These are phyloP conservation scores for Paralagenidium karlingii DNA, from an alignment of 352 stramenopile species.

Conservation along the genomic window DNA sequence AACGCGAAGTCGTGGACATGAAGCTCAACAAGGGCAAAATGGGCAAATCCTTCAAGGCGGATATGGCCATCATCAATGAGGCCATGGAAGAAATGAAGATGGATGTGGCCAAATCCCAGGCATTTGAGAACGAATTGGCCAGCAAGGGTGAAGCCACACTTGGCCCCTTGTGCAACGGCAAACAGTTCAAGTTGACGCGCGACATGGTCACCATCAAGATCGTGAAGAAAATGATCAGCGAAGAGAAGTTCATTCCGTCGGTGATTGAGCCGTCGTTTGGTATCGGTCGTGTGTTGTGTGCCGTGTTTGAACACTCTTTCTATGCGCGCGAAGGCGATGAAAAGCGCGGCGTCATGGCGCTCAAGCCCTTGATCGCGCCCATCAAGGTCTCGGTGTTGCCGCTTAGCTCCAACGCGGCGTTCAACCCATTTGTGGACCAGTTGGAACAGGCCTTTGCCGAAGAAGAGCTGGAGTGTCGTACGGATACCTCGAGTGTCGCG, in stretches of 20 bases:
- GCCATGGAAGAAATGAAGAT: constrained; percentile 74
- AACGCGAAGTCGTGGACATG: constrained; percentile 88
- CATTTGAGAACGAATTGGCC: constrained; percentile 87
- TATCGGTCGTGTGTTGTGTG: constrained; percentile 96
- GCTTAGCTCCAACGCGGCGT: constrained; percentile 81
- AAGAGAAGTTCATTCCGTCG: constrained; percentile 97
- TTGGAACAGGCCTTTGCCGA: constrained; percentile 57
- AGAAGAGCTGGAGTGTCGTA: constrained; percentile 77
- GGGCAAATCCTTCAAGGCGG: constrained; percentile 94
- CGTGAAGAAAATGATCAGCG: constrained; percentile 91
- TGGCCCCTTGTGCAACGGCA: constrained; percentile 72
- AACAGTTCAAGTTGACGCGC: constrained; percentile 86
- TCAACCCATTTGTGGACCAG: constrained; percentile 70
- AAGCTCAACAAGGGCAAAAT: constrained; percentile 96
- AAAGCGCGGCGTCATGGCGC: constrained; percentile 96
- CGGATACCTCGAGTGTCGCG: constrained; percentile 92
- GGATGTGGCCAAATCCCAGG: constrained; percentile 76
- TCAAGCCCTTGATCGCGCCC: constrained; percentile 94
- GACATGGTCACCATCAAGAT: constrained; percentile 94
- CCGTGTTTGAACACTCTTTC: constrained; percentile 98
- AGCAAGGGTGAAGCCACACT: constrained; percentile 83
- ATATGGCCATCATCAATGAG: constrained; percentile 73
- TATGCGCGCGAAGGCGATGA: constrained; percentile 93
- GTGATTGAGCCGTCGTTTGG: constrained; percentile 99
- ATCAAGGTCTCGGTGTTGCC: constrained; percentile 97